Conservation (phyloP, 495 filamentous ascomycete genomes). For the Penicillium silybi region DNA sequence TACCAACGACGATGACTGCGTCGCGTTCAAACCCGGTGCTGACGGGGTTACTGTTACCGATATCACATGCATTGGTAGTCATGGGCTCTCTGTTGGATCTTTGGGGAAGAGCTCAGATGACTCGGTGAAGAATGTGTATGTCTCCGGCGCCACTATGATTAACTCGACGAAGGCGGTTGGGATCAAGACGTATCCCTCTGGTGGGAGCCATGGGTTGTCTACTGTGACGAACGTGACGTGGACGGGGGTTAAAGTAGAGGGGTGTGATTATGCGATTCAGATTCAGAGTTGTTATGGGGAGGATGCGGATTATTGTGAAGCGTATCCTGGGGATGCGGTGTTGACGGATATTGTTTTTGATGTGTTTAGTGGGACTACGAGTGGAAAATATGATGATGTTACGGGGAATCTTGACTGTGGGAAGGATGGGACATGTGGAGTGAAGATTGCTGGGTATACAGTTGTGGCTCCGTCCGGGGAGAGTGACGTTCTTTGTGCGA, state of each 20-base stretch:
- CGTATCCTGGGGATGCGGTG: conserved; percentile 31
- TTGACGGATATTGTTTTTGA: conserved; percentile 34
- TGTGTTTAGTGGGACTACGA: conserved; percentile 38
- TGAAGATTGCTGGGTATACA: conserved; percentile 28
- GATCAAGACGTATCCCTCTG: conserved; percentile 42
- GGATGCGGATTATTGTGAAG: conserved; percentile 35
- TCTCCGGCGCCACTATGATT: conserved; percentile 36
- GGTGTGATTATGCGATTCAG: conserved; percentile 45
- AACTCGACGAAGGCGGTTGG: conserved; percentile 42
- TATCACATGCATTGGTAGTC: conserved; percentile 40
- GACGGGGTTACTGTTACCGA: conserved; percentile 34
- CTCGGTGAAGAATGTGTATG: conserved; percentile 37
- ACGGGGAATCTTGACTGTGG: conserved; percentile 40
- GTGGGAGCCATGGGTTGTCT: conserved; percentile 29
- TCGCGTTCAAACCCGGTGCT: conserved; percentile 43
- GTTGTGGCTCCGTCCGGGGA: conserved; percentile 33
- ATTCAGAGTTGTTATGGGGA: conserved; percentile 47
- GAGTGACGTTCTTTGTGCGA: conserved; percentile 36
- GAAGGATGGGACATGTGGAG: conserved; percentile 34
- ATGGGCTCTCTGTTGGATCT: conserved; percentile 40
- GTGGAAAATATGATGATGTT: conserved; percentile 34
- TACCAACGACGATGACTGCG: conserved; percentile 45
- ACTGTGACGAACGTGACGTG: conserved; percentile 43
- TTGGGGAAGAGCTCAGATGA: conserved; percentile 30
- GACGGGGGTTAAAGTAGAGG: conserved; percentile 30